These are phyloP conservation scores for Trichosporon ovoides DNA, from an alignment of 1,284 basidiomycete species.

Conservation along the genomic window DNA sequence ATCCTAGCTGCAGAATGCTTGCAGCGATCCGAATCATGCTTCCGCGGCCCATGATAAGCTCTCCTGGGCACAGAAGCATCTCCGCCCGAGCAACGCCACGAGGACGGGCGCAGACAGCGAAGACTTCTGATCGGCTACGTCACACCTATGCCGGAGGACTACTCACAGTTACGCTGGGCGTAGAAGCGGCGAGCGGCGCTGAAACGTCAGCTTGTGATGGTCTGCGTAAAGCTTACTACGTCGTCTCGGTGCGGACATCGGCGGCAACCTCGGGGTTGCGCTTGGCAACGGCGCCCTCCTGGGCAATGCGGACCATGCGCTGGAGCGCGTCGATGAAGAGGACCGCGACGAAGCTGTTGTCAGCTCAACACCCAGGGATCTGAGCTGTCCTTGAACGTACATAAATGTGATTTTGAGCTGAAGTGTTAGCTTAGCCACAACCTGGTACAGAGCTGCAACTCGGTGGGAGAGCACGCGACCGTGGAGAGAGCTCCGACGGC, in stretches of 20 bases:
- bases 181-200: conserved; percentile 83
- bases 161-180: conserved; percentile 57
- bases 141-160: neutral
- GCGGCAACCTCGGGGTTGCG: conserved; percentile 54
- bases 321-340: conserved; percentile 72
- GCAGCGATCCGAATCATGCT: too few relatives aligned
- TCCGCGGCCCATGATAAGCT: too few relatives aligned
- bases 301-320: conserved; percentile 79
- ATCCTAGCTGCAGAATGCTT: too few relatives aligned
- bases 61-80: neutral
- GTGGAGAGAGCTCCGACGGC: too few relatives aligned
- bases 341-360: conserved; percentile 71
- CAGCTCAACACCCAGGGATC: neutral
- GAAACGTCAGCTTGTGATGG: neutral
- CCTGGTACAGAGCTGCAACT: too few relatives aligned
- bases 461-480: too few relatives aligned
- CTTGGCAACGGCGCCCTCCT: conserved; percentile 61
- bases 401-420: conserved; percentile 89
- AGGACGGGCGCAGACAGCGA: neutral
- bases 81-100: too few relatives aligned
- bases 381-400: conserved; percentile 50
- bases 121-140: neutral
- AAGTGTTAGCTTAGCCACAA: conserved; percentile 23
- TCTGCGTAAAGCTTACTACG: conserved; percentile 52
- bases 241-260: conserved; percentile 74